These are phyloP conservation scores for Heliophila coronopifolia DNA, from an alignment of 441 rosid species.

Conservation along the genomic window DNA sequence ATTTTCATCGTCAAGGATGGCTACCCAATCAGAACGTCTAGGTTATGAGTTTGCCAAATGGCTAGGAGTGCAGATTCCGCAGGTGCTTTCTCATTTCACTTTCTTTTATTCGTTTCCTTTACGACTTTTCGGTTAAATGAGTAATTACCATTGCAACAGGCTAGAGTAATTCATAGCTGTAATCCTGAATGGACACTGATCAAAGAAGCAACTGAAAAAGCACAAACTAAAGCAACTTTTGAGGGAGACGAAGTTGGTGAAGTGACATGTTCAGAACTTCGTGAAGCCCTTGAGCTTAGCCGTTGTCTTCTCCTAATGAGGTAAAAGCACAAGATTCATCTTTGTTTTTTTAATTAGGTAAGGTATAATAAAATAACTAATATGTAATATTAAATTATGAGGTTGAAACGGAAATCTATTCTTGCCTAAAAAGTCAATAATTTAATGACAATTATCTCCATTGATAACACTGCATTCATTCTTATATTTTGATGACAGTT, in stretches of 20 bases:
- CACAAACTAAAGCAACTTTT: constrained; percentile 56
- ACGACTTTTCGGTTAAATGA: constrained; percentile 8
- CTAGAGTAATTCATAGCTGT: constrained; percentile 86
- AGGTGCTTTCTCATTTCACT: constrained; percentile 41
- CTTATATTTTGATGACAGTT: constrained; percentile 46
- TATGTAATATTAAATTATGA: background rate
- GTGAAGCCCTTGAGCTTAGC: constrained; percentile 98
- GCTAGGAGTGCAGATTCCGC: constrained; percentile 90
- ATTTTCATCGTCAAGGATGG: constrained; percentile 99
- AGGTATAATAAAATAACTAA: background rate
- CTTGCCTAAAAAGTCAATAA: background rate
- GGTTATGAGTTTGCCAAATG: constrained; percentile 98
- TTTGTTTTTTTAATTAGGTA: background rate
- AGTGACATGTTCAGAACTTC: constrained; percentile 88
- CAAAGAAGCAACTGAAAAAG: constrained; percentile 91
- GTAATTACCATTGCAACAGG: constrained; percentile 36
- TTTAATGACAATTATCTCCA: too few species aligned
- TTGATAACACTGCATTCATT: background rate
- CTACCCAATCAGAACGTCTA: constrained; percentile 97
- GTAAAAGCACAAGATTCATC: constrained; percentile 33
- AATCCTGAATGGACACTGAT: constrained; percentile 88
- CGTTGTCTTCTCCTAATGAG: constrained; percentile 96
- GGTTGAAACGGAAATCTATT: too few species aligned
- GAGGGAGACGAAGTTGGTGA: constrained; percentile 92
- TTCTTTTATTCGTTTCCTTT: background rate